Evolutionary conservation across 1,284 basidiomycete genomes (phyloP), one percentile per base, ranked within the genome.

Genomic region (Sporisorium exsertum): DNA sequence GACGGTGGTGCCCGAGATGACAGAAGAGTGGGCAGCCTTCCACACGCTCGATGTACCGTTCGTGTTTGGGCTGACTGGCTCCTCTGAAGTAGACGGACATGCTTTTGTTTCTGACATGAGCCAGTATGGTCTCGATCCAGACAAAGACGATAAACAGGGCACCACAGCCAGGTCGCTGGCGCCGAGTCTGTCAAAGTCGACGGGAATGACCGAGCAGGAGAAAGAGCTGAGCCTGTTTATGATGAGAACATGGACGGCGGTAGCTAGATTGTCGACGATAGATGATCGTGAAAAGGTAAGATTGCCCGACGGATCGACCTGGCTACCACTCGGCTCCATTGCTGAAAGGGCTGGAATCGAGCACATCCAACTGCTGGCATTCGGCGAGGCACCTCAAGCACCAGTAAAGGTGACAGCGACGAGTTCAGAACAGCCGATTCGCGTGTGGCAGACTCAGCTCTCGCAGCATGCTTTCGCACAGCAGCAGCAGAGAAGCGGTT

Each of bases 11-110:
- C 62, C 68, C 16, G 76, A 72, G 27, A 62, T 79, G 56, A 50
- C 50, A 7, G 55, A 65, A n/a, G 62, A 65, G 27, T 65, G 69
- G 68, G 78, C 65, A 10, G 61, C 58, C 0, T 70, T 71, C 40
- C 78, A 80, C 35, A 67, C 78, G 47, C 50, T 71, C 27, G 78
- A 80, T 16, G 57, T 80, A 18, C 58, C 66, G 3, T 73, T 72
- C 40, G 66, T 80, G 2, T 80, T 80, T 53, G 78, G 77, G 2
- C 24, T 66, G 16, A 59, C 32, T 7, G 77, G 69, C 3, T 40
- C 40, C 5, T 3, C 35, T 16, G 42, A 56, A 5, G 2, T 32
- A n/a, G 54, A 63, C 4, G 50, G 18, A 12, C 61, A 74, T 32
- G 43, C 55, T 15, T 71, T 47, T 20, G 56, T 51, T 0, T 43